Percentiles rank a stretch among this genome's conserved stretches.
Evolutionary conservation across 2,329 filamentous ascomycete species (phyloP).

Genomic region (Arthrobotrys sphaeroides): DNA sequence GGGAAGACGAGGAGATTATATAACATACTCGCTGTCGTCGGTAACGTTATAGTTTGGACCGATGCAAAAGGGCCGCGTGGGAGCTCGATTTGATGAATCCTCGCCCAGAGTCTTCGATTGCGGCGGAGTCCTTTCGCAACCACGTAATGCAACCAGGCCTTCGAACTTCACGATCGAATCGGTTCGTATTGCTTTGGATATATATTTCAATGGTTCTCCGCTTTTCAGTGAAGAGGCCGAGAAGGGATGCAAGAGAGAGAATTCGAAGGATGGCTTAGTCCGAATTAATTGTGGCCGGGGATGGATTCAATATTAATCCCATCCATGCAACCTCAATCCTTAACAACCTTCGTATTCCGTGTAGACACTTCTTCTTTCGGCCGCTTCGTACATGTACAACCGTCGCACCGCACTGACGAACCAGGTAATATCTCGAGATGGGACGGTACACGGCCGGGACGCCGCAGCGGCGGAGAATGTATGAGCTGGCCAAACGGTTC

Average conservation of each 20-base stretch:
- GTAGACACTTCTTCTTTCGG: background rate
- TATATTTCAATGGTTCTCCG: background rate
- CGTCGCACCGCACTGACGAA: too few species aligned
- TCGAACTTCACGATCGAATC: background rate
- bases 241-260: too few species aligned
- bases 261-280: too few species aligned
- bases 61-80: background rate
- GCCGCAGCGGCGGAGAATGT: background rate
- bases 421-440: too few species aligned
- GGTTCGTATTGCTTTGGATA: background rate
- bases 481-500: background rate
- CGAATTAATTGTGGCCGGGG: too few species aligned
- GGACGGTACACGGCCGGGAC: too few species aligned
- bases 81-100: background rate
- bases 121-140: background rate
- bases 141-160: background rate
- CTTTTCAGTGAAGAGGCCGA: background rate
- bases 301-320: too few species aligned
- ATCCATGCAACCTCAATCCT: background rate
- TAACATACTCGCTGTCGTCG: background rate
- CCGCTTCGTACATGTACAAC: too few species aligned
- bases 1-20: background rate
- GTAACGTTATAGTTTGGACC: conserved; percentile 3
- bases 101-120: conserved; percentile 14
- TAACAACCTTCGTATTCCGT: background rate